Evolutionary conservation across 768 basidiomycete genomes (phyloP).

Genomic region (Tylopilus vinaceipallidus): DNA sequence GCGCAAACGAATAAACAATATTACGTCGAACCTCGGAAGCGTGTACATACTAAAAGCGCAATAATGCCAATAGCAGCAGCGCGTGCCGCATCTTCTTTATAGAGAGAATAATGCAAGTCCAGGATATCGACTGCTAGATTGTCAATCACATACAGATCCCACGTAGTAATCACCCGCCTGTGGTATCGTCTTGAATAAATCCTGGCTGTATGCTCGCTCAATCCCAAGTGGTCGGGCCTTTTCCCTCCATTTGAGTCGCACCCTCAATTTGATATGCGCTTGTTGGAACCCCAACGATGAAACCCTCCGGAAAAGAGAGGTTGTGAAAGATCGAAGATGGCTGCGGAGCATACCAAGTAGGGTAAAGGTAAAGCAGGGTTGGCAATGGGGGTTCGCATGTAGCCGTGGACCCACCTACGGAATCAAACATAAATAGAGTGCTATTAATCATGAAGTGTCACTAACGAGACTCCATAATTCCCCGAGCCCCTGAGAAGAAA

Average conservation of each 20-base stretch:
- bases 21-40: no score
- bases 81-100: slow-evolving; percentile 51
- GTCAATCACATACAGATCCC: no score
- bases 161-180: slow-evolving; percentile 2
- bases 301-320: slow-evolving; percentile 44
- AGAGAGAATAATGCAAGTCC: slow-evolving; percentile 50
- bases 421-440: slow-evolving; percentile 36
- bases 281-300: slow-evolving; percentile 52
- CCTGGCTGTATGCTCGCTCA: slow-evolving; percentile 43
- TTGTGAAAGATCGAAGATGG: slow-evolving; percentile 44
- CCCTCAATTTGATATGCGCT: slow-evolving; percentile 56
- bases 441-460: not conserved
- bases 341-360: slow-evolving; percentile 43
- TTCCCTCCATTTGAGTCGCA: slow-evolving; percentile 47
- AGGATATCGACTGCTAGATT: slow-evolving; percentile 43
- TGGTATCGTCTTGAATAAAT: slow-evolving; percentile 43
- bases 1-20: slow-evolving; percentile 36
- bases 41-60: slow-evolving; percentile 38
- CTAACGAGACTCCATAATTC: slow-evolving; percentile 43
- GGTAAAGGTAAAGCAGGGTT: slow-evolving; percentile 44
- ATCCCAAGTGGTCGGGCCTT: slow-evolving; percentile 49
- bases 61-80: slow-evolving; percentile 50
- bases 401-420: slow-evolving; percentile 39
- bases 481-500: slow-evolving; percentile 37
- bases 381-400: slow-evolving; percentile 39